Conservation (phyloP, 345 rosid species). For the Heritiera fomes region DNA sequence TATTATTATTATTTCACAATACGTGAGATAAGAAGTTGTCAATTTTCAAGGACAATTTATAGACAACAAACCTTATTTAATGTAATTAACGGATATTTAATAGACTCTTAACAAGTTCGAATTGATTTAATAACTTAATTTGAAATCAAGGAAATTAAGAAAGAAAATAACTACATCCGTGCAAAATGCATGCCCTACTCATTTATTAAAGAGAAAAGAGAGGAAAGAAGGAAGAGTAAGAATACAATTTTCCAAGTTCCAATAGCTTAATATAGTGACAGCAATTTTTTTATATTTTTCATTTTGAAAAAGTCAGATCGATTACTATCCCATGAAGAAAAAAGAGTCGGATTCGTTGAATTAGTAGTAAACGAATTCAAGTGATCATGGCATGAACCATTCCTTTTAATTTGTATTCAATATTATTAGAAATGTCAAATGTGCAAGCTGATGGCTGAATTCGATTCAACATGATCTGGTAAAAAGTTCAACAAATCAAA, state of each 20-base stretch:
- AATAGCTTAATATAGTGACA: neutral
- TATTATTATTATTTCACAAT: neutral
- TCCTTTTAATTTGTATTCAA: neutral
- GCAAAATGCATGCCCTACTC: slow-evolving; percentile 19
- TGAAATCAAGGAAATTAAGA: neutral
- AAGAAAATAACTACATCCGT: slow-evolving; percentile 1
- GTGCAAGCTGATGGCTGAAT: too few species aligned
- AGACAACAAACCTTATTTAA: neutral
- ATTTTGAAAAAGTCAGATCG: neutral
- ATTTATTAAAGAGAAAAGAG: slow-evolving; percentile 1
- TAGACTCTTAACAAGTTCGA: neutral
- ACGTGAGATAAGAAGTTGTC: neutral
- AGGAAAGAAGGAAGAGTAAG: neutral
- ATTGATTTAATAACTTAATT: slow-evolving; percentile 2
- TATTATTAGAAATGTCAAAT: neutral
- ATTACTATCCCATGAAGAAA: neutral
- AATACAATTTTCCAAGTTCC: slow-evolving; percentile 15
- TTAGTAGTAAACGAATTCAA: neutral
- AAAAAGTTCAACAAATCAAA: too few species aligned
- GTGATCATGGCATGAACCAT: neutral
- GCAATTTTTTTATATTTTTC: neutral
- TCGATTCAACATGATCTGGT: too few species aligned
- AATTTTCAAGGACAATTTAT: neutral
- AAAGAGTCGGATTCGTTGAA: neutral
- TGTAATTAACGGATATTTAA: neutral